Conservation (phyloP, 2,329 filamentous ascomycete genomes). For the Venturia carpophila region DNA sequence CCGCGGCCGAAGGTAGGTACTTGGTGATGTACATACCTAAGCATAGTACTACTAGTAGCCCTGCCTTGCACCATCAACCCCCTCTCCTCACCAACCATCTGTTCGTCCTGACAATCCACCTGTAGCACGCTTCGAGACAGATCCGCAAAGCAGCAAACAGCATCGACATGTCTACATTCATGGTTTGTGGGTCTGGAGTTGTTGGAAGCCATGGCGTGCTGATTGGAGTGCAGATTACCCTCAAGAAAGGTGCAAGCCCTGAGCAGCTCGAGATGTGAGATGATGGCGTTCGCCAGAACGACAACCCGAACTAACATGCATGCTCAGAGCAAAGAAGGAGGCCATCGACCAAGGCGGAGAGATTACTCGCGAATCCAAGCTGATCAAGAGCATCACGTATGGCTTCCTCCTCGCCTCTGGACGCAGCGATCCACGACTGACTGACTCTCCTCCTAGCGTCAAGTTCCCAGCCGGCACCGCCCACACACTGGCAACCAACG, state of each 20-base stretch:
- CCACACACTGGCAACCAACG: conserved; percentile 56
- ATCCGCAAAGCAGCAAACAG: neutral
- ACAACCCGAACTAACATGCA: neutral
- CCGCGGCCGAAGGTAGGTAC: neutral
- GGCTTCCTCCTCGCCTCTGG: conserved; percentile 30
- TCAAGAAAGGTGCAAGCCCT: conserved; percentile 60
- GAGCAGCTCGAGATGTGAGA: conserved; percentile 61
- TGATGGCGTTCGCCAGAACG: neutral
- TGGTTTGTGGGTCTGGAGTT: conserved; percentile 7
- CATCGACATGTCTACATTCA: conserved; percentile 19
- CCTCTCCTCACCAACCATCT: neutral
- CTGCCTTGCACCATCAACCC: neutral
- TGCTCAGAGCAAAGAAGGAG: conserved; percentile 65
- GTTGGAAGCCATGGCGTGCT: neutral
- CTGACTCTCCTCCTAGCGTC: conserved; percentile 47
- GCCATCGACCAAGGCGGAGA: conserved; percentile 69
- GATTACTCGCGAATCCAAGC: conserved; percentile 73
- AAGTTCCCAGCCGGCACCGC: conserved; percentile 62
- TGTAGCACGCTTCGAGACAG: too few relatives aligned
- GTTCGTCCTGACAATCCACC: neutral
- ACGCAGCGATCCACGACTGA: conserved; percentile 5
- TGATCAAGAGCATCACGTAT: conserved; percentile 93
- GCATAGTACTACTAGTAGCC: too few relatives aligned
- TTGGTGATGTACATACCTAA: neutral
- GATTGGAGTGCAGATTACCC: conserved; percentile 55